Evolutionary conservation across 345 rosid species (phyloP).

Genomic region (Durio zibethinus): DNA sequence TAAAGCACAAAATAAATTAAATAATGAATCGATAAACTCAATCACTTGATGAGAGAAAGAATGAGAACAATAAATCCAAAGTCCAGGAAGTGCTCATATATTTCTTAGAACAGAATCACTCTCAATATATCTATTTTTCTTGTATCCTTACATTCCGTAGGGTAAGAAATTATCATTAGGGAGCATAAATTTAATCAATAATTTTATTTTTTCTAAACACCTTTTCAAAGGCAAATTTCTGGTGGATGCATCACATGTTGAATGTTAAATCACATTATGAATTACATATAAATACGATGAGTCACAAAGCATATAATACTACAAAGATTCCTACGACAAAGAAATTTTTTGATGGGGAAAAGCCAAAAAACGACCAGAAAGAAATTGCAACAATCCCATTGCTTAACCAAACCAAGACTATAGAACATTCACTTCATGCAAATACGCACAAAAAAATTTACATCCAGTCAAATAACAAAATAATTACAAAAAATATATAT

Average conservation of each 20-base stretch:
- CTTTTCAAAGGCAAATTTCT: neutral
- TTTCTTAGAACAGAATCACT: neutral
- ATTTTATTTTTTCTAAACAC: neutral
- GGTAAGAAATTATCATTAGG: neutral
- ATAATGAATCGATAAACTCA: neutral
- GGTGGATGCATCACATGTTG: neutral
- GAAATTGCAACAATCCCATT: neutral
- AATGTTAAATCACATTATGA: neutral
- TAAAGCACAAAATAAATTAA: neutral
- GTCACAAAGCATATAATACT: neutral
- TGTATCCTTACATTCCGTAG: neutral
- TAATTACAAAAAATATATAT: neutral
- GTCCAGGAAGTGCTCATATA: neutral
- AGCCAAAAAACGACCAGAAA: neutral
- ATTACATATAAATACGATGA: neutral
- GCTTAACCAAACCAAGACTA: neutral
- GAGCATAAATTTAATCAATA: neutral
- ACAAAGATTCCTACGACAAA: neutral
- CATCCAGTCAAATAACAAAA: neutral
- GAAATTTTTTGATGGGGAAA: neutral
- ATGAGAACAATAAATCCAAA: neutral
- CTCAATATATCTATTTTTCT: neutral
- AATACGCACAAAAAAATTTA: neutral
- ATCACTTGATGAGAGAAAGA: neutral
- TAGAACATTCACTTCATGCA: neutral